Conservation (phyloP, 73 alveolate species). For the Urostyla sp. region DNA sequence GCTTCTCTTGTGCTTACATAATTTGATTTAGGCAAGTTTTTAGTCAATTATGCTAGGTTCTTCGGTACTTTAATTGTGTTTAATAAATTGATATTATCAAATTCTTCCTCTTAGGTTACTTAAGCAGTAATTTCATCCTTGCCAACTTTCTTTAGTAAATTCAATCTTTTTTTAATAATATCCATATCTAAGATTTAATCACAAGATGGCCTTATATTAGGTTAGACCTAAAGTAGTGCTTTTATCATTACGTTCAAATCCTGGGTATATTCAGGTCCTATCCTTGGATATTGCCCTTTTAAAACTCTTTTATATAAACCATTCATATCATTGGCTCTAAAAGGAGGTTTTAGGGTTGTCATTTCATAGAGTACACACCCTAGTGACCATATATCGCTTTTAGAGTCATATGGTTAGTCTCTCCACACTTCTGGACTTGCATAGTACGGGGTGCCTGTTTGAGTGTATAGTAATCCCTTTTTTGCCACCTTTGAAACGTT, state of each 20-base stretch:
- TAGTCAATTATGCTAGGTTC: slow-evolving; percentile 40
- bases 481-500: slow-evolving; percentile 82
- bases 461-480: slow-evolving; percentile 79
- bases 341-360: slow-evolving; percentile 76
- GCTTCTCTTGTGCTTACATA: slow-evolving; percentile 31
- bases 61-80: slow-evolving; percentile 62
- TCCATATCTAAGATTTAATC: slow-evolving; percentile 49
- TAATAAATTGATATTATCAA: slow-evolving; percentile 25
- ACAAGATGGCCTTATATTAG: slow-evolving; percentile 58
- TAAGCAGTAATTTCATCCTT: no score
- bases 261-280: slow-evolving; percentile 49
- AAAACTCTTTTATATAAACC: slow-evolving; percentile 67
- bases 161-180: slow-evolving; percentile 50
- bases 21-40: slow-evolving; percentile 51
- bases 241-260: slow-evolving; percentile 55
- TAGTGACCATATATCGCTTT: slow-evolving; percentile 77
- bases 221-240: slow-evolving; percentile 43
- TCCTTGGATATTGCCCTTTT: slow-evolving; percentile 69
- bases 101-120: neutral
- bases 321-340: slow-evolving; percentile 71
- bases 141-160: neutral
- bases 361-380: slow-evolving; percentile 81
- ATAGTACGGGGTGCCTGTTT: slow-evolving; percentile 69
- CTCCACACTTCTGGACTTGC: slow-evolving; percentile 85
- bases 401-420: slow-evolving; percentile 68